These are phyloP conservation scores for Suillus alpinus DNA, from an alignment of 768 basidiomycete genomes.

Conservation along the genomic window DNA sequence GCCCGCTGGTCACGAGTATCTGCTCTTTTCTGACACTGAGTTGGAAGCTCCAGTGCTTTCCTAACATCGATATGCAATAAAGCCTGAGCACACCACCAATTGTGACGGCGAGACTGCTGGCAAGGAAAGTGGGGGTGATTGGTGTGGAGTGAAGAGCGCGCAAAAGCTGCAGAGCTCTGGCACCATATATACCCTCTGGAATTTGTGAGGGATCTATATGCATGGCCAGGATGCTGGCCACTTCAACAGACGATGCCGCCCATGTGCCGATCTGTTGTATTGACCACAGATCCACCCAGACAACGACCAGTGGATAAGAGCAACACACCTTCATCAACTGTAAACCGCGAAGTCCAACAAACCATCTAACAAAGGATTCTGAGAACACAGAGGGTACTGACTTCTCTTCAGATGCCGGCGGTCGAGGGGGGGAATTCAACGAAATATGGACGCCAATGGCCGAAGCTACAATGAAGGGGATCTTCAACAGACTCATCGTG, in stretches of 20 bases:
- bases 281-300: neutral
- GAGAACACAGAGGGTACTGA: neutral
- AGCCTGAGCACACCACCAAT: constrained; percentile 14
- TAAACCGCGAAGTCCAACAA: neutral
- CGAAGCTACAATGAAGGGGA: constrained; percentile 20
- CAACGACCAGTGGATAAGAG: neutral
- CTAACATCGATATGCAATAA: constrained; percentile 20
- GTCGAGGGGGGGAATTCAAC: constrained; percentile 20
- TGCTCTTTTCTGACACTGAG: constrained; percentile 19
- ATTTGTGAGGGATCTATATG: neutral
- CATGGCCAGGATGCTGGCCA: neutral
- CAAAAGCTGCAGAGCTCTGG: neutral
- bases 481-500: constrained; percentile 20
- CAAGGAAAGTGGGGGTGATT: constrained; percentile 10
- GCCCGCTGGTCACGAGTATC: constrained; percentile 24
- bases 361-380: neutral
- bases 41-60: constrained; percentile 25
- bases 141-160: neutral
- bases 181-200: neutral
- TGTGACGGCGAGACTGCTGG: constrained; percentile 7
- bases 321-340: neutral
- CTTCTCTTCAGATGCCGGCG: constrained; percentile 18
- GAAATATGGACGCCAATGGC: constrained; percentile 25
- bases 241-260: neutral
- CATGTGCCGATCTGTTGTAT: neutral